Percentiles rank a stretch among this genome's conserved stretches.
Conservation (phyloP, 2,329 filamentous ascomycete genomes). For the Fonsecaea erecta region DNA sequence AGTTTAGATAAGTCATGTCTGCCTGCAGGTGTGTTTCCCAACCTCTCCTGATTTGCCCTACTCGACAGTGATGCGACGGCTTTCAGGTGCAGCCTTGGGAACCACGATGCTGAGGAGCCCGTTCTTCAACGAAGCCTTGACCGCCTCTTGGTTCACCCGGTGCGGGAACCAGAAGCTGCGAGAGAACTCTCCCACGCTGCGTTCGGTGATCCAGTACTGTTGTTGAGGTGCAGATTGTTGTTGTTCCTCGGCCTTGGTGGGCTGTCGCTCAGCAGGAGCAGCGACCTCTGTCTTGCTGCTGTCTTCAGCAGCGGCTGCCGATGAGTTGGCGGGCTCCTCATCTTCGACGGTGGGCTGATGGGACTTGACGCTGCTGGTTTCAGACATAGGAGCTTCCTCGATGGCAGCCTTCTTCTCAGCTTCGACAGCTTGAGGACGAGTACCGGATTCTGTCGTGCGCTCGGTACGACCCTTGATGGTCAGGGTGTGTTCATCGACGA, state of each 20-base stretch:
- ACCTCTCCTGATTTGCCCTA: conserved; percentile 44
- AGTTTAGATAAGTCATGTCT: conserved; percentile 5
- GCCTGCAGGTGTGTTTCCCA: neutral
- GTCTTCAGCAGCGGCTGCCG: conserved; percentile 15
- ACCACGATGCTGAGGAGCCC: conserved; percentile 63
- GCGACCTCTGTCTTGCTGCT: conserved; percentile 38
- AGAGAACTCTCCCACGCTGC: conserved; percentile 63
- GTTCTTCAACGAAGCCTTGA: conserved; percentile 65
- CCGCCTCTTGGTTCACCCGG: conserved; percentile 63
- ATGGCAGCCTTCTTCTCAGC: conserved; percentile 29
- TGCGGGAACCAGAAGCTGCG: conserved; percentile 64
- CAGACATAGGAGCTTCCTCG: conserved; percentile 31
- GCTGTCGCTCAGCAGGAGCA: conserved; percentile 31
- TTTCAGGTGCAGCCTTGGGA: conserved; percentile 58
- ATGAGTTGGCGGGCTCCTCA: conserved; percentile 39
- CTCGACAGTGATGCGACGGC: conserved; percentile 62
- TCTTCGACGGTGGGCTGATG: conserved; percentile 55
- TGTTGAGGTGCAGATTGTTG: conserved; percentile 39
- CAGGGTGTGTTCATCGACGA: conserved; percentile 53
- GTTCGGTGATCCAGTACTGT: conserved; percentile 65
- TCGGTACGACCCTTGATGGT: conserved; percentile 52
- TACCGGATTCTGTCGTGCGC: conserved; percentile 42
- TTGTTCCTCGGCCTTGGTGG: conserved; percentile 39
- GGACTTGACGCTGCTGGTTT: conserved; percentile 35
- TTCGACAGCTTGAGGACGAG: conserved; percentile 29